phyloP scores from a whole-genome alignment of 179 eudicot species.

The Dionaea muscipula region DNA sequence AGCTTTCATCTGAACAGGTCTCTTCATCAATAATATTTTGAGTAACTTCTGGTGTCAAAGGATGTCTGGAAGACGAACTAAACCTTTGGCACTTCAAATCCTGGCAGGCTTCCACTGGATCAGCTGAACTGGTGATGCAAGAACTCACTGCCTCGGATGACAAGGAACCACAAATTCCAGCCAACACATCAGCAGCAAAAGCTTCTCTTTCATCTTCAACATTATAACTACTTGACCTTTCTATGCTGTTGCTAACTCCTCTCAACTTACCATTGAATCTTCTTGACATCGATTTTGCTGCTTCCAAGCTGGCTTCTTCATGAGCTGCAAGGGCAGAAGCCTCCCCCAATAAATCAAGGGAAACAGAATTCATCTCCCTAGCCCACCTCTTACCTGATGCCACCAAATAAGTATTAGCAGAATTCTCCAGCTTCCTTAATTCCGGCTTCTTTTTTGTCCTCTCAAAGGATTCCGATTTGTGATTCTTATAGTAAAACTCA shows the following conservation, averaged over 20 bases:
- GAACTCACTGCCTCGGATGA: constrained; percentile 95
- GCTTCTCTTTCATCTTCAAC: constrained; percentile 58
- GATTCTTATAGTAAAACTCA: constrained; percentile 91
- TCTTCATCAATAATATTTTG: constrained; percentile 51
- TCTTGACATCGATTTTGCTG: constrained; percentile 18
- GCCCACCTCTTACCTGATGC: constrained; percentile 64
- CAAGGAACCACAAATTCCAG: constrained; percentile 83
- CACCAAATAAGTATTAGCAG: constrained; percentile 46
- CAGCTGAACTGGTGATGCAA: constrained; percentile 77
- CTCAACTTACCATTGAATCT: constrained; percentile 19
- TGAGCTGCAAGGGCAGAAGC: constrained; percentile 67
- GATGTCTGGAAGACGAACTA: constrained; percentile 24
- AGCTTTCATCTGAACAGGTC: constrained; percentile 80
- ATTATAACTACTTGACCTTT: constrained; percentile 35
- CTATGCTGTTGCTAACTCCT: constrained; percentile 23
- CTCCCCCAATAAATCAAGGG: constrained; percentile 72
- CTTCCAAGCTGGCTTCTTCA: constrained; percentile 33
- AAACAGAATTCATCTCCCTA: constrained; percentile 54
- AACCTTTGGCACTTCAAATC: constrained; percentile 41
- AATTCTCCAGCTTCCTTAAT: constrained; percentile 37
- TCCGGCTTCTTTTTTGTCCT: constrained; percentile 53
- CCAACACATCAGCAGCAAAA: constrained; percentile 86
- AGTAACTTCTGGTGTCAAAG: constrained; percentile 49
- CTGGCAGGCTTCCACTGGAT: constrained; percentile 48
- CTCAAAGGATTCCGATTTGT: constrained; percentile 62